A percentile compares a stretch with the other conserved stretches of the same genome.
Evolutionary conservation across 202 grass and related monocot genomes (phyloP).

Genomic region (Schoenoplectus tabernaemontani): DNA sequence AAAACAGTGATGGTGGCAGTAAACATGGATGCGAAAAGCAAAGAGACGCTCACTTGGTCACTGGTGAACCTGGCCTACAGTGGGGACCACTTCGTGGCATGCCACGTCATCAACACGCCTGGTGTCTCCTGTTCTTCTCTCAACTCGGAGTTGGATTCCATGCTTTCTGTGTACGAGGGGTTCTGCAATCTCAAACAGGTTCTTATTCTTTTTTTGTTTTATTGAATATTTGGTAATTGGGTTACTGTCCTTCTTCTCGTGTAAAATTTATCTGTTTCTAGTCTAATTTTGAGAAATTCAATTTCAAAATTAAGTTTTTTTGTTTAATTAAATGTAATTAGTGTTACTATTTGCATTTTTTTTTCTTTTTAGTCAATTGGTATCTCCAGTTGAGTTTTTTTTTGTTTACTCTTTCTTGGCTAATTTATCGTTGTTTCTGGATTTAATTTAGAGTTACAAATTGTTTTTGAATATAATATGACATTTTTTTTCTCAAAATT

Average conservation of each 20-base stretch:
- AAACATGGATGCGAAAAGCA: constrained; percentile 48
- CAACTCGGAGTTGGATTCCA: constrained; percentile 58
- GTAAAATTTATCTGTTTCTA: background rate
- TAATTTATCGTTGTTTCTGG: no score
- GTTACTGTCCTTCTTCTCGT: background rate
- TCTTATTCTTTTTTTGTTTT: background rate
- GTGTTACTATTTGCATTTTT: background rate
- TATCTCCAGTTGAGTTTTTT: no score
- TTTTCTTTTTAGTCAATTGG: no score
- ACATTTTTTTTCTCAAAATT: no score
- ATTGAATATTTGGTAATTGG: background rate
- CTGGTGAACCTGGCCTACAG: constrained; percentile 52
- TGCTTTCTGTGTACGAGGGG: constrained; percentile 74
- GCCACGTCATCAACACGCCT: constrained; percentile 47
- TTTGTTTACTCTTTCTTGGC: no score
- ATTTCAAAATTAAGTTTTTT: background rate
- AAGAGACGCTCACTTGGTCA: constrained; percentile 67
- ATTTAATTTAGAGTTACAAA: background rate
- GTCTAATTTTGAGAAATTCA: background rate
- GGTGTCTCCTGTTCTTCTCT: constrained; percentile 31
- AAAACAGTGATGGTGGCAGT: constrained; percentile 61
- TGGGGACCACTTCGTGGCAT: constrained; percentile 62
- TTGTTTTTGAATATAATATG: no score
- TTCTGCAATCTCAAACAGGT: constrained; percentile 99
- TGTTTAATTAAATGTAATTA: background rate